Conservation (phyloP, 2,329 filamentous ascomycete genomes). For the Coniochaeta pulveracea region DNA sequence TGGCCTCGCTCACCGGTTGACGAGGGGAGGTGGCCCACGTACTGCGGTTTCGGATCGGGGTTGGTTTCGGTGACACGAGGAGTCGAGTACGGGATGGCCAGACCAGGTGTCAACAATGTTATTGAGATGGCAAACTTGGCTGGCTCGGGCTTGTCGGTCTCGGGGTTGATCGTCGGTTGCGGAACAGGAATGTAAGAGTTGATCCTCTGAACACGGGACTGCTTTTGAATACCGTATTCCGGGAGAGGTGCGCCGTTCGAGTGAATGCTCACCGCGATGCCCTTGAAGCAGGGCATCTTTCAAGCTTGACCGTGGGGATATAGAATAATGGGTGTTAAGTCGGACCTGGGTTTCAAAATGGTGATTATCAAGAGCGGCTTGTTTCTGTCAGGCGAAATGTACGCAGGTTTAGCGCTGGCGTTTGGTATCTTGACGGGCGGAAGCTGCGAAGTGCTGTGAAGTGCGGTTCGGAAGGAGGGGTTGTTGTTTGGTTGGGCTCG, state of each 20-base stretch:
- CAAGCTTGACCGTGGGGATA: too few species aligned
- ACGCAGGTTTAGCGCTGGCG: too few species aligned
- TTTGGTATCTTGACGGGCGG: too few species aligned
- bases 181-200: slow-evolving; percentile 96
- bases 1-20: slow-evolving; percentile 33
- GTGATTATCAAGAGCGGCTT: too few species aligned
- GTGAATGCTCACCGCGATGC: slow-evolving; percentile 96
- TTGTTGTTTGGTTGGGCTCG: too few species aligned
- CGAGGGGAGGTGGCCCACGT: slow-evolving; percentile 61
- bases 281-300: slow-evolving; percentile 92
- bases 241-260: slow-evolving; percentile 67
- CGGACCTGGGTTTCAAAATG: too few species aligned
- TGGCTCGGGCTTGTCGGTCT: slow-evolving; percentile 71
- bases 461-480: too few species aligned
- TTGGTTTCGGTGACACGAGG: slow-evolving; percentile 69
- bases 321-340: too few species aligned
- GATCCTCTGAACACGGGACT: slow-evolving; percentile 82
- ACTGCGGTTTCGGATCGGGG: slow-evolving; percentile 70
- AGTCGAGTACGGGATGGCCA: slow-evolving; percentile 85
- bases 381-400: too few species aligned
- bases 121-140: slow-evolving; percentile 98
- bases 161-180: slow-evolving; percentile 62
- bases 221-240: slow-evolving; percentile 91
- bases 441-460: too few species aligned
- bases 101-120: slow-evolving; percentile 78